Conservation (phyloP, 768 basidiomycete genomes). For the Xanthoconium purpureum region DNA sequence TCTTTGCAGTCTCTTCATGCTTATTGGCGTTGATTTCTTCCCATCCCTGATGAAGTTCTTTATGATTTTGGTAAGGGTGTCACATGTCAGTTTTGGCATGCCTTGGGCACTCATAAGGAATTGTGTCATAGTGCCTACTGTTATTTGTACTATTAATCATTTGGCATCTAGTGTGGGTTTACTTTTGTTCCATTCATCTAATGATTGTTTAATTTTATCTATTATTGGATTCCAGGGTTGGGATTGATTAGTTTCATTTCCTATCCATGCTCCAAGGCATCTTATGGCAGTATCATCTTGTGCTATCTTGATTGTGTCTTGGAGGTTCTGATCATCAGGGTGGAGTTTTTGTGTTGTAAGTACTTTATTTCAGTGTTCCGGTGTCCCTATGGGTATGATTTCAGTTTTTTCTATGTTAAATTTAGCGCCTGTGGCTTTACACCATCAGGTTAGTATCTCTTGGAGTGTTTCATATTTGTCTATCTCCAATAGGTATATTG, state of each 20-base stretch:
- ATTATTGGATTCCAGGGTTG: conserved; percentile 15
- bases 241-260: conserved; percentile 14
- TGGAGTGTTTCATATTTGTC: conserved; percentile 21
- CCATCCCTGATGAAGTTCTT: background rate
- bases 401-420: conserved; percentile 26
- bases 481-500: conserved; percentile 2
- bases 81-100: background rate
- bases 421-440: background rate
- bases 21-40: background rate
- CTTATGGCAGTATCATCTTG: too few species aligned
- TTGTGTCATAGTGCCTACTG: conserved; percentile 21
- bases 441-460: conserved; percentile 38
- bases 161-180: conserved; percentile 11
- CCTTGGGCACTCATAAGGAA: conserved; percentile 27
- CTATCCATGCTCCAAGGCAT: conserved; percentile 20
- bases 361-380: too few species aligned
- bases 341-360: background rate
- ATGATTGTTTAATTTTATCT: conserved; percentile 17
- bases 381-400: conserved; percentile 5
- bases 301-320: background rate
- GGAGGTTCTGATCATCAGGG: background rate
- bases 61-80: background rate
- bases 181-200: background rate
- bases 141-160: conserved; percentile 18
- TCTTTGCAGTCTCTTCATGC: background rate